Evolutionary conservation across 2,329 filamentous ascomycete species (phyloP), one percentile per base, ranked within the genome.

Genomic region (Exophiala alcalophila): DNA sequence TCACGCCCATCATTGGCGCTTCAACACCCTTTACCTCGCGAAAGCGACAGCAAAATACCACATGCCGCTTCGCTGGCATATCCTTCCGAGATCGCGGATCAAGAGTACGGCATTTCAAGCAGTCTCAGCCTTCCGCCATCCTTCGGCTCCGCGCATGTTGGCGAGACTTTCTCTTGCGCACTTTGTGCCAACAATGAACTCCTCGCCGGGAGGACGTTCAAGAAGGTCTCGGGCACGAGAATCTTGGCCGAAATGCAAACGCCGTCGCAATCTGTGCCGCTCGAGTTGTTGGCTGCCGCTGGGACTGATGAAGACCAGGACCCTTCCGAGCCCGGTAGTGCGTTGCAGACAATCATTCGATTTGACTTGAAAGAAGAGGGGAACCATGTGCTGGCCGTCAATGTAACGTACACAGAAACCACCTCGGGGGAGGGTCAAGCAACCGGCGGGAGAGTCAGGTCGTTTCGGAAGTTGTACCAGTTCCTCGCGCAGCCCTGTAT

Each of bases 201-300:
- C 2, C 57, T 63, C 14, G 53, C 65, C 5, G 59, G 63, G 18
- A 61, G 66, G 6, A 59, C 61, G 4, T 60, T 61, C 5, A 64
- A 67, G 47, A 68, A 67, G 31, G 81, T 94, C 27, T 83, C 80
- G 50, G 85, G 85, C 43, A 84, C 96, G 38, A 78, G 81, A 40
- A 87, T 97, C 57, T 79, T 86, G 42, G 92, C 90, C 0, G 90
- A 96, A 66, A 94, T 98, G 83, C 94, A 97, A 69, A 94, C 90
- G 0, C 91, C 92, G 0, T 81, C 83, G 3, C 80, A 84, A 41
- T 80, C 81, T 21, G 73, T 89, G 2, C 67, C 77, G 2, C 72
- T 95, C n/a, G 68, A 77, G 12, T 65, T 78, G 19, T 57, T 64
- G 41, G 59, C 66, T 15, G 47, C 39, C 12, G 31, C 39, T n/a